Evolutionary conservation across 1,139 yeast species (phyloP), one percentile per base, ranked within the genome.

Genomic region (Candida frijolesensis): DNA sequence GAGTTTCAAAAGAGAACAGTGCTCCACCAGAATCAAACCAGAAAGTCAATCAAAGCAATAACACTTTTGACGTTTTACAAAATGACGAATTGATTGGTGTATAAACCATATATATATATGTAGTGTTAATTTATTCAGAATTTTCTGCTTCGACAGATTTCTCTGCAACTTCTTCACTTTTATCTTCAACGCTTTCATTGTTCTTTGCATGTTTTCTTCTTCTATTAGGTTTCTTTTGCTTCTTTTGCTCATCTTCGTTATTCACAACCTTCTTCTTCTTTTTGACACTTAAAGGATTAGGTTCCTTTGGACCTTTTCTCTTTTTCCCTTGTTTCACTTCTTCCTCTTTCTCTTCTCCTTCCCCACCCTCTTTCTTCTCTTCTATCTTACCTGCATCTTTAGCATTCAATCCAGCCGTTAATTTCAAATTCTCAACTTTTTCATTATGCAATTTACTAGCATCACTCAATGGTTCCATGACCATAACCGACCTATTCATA

Each of bases 401-500:
- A 56, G 80, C 84, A 61, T 92, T 92, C 62, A 94, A 78, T 0
- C 98, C 98, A 27, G 78, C 81, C 4, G 82, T 82, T 47, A 94
- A 75, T 62, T 95, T 94, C 39, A 76, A 74, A 5, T 70, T 65
- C 66, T 94, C 99, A 45, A 79, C 72, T 34, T 67, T 62, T 41
- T 70, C 69, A 42, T 89, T 84, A 34, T 78, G 80, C 47, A 71
- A 70, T 15, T 79, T 76, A 44, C 95, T 87, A 10, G 88, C 88
- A 43, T 80, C 81, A 47, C 96, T 87, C 57, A 92, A 73, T 12
- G 97, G 97, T 67, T 94, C 99, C 95, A 94, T 85, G 42, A 94
- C 85, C 94, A 94, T 89, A 19, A 95, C 99, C 1, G 96, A 84
- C 56, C 97, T 78, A 63, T 88, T 87, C 82, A 94, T 84, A 66